phyloP scores from a whole-genome alignment of 495 filamentous ascomycete genomes.

The Terfezia boudieri region DNA sequence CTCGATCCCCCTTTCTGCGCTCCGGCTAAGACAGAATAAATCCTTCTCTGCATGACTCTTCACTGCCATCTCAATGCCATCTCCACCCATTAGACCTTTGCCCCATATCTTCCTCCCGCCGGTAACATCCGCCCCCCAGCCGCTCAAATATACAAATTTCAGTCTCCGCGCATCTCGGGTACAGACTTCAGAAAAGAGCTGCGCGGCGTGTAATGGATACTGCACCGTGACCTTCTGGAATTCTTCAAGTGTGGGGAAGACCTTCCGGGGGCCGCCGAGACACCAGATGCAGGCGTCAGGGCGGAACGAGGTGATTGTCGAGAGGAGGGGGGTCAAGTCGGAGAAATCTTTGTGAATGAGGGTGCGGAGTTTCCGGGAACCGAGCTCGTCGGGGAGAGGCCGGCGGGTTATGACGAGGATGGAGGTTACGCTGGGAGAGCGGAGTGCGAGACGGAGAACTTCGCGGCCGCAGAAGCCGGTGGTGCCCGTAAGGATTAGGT shows the following conservation, averaged over 20 bases:
- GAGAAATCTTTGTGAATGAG: not conserved
- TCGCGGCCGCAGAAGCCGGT: too few species aligned
- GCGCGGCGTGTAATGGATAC: too few species aligned
- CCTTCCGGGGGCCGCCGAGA: too few species aligned
- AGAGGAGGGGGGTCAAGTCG: too few species aligned
- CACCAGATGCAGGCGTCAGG: too few species aligned
- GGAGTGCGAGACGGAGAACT: conserved; percentile 6
- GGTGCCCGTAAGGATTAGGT: too few species aligned
- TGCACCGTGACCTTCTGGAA: too few species aligned
- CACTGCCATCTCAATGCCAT: not conserved
- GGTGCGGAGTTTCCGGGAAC: conserved; percentile 5
- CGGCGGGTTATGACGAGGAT: conserved; percentile 8
- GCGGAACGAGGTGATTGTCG: too few species aligned
- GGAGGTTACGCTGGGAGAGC: conserved; percentile 2
- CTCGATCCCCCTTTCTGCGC: not conserved
- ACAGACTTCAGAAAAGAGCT: too few species aligned
- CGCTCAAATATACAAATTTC: not conserved
- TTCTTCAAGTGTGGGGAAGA: too few species aligned
- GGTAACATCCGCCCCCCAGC: not conserved
- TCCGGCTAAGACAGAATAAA: not conserved
- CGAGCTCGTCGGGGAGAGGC: conserved; percentile 6
- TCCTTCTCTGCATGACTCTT: not conserved
- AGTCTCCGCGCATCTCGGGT: too few species aligned
- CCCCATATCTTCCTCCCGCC: not conserved
- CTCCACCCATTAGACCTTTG: not conserved